Conservation (phyloP, 2,329 filamentous ascomycete species). For the Stromatinia cepivora region DNA sequence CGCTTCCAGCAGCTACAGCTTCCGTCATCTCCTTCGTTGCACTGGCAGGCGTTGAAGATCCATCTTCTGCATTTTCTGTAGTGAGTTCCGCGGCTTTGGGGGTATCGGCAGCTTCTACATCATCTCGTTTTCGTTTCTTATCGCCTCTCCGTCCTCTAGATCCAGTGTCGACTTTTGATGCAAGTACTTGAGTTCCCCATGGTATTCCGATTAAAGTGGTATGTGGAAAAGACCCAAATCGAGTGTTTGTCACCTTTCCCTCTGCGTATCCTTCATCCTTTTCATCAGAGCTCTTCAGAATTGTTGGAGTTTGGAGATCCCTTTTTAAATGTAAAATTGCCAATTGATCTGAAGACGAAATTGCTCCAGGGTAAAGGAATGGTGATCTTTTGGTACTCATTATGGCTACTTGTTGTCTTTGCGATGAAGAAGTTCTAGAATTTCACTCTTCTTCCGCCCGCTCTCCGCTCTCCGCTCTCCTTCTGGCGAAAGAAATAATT, state of each 20-base stretch:
- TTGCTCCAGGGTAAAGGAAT: conserved; percentile 71
- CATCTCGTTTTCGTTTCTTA: conserved; percentile 48
- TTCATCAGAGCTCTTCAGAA: conserved; percentile 62
- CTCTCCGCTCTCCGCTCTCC: conserved; percentile 24
- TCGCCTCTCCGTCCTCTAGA: conserved; percentile 73
- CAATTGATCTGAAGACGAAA: conserved; percentile 64
- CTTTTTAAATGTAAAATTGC: conserved; percentile 86
- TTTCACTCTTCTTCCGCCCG: conserved; percentile 12
- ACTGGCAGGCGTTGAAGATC: conserved; percentile 29
- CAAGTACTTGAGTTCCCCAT: conserved; percentile 90
- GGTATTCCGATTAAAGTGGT: conserved; percentile 73
- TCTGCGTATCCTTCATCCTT: conserved; percentile 71
- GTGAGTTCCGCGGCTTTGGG: conserved; percentile 17
- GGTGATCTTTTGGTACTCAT: conserved; percentile 56
- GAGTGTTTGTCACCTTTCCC: conserved; percentile 81
- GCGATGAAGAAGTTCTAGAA: conserved; percentile 14
- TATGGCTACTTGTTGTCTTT: conserved; percentile 13
- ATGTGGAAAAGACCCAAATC: conserved; percentile 88
- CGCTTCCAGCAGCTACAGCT: conserved; percentile 57
- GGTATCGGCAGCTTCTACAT: conserved; percentile 37
- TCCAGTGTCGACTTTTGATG: conserved; percentile 86
- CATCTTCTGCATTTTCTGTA: conserved; percentile 37
- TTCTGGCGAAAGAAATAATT: conserved; percentile 19
- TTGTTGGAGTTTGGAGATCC: conserved; percentile 77
- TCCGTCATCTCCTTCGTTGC: conserved; percentile 47